Evolutionary conservation across 2,329 filamentous ascomycete species (phyloP), one percentile per base, ranked within the genome.

Genomic region (Dactylellina haptotyla): DNA sequence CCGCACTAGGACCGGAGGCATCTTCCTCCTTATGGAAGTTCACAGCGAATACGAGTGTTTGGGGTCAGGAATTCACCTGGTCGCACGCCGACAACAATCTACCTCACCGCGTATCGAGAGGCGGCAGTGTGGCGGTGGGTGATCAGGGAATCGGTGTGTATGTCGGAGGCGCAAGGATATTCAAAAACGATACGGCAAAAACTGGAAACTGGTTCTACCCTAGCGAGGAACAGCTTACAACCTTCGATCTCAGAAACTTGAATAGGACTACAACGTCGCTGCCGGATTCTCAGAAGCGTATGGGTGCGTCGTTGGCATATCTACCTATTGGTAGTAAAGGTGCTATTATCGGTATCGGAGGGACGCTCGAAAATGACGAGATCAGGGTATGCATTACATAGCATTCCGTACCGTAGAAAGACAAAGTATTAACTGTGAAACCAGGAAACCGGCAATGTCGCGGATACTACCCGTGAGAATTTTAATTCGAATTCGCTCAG

Each of bases 21-120:
- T 56, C 61, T 18, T 73, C 69, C 2, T 73, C 69, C 28, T 32
- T 73, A 23, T 73, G 69, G 69, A 73, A 73, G 9, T 73, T 56
- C 26, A 73, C 69, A 3, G 46, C 53, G 9, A 43, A 59, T 16
- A 62, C 69, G 2, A 66, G 69, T 14, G 54, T 61, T 28, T 73
- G 69, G 69, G 69, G 61, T 14, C 69, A 73, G 30, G 69, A 73
- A 14, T 39, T 65, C 16, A 66, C 69, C 5, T 73, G 69, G 69
- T 61, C 41, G 37, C 69, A 73, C 34, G 14, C 53, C 6, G 54
- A 73, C 39, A 30, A 61, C 6, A 73, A 54, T 3, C 9, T 66
- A 39, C 69, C 69, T 23, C 61, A 73, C 16, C 61, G 69, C 10
- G 69, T 73, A 8, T 73, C 69, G 8, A 66, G 69, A 32, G 69